Percentiles rank a stretch among this genome's conserved stretches.
These are phyloP conservation scores for Dryas alaskensis DNA, from an alignment of 306 rosid species.

Conservation along the genomic window DNA sequence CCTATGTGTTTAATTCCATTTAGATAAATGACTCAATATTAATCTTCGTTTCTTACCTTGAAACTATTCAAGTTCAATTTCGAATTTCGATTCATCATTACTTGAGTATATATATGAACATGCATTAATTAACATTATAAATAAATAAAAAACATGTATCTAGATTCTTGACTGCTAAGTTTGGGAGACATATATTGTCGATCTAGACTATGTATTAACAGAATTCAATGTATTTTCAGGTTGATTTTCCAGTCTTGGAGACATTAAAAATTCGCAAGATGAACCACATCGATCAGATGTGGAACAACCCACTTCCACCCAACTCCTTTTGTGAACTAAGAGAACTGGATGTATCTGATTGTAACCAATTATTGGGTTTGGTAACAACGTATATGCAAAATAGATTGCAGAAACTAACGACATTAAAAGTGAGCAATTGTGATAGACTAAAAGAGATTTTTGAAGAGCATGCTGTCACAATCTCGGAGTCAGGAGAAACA, in stretches of 20 bases:
- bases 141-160: too few relatives aligned
- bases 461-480: background rate
- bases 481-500: background rate
- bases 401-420: slow-evolving; percentile 7
- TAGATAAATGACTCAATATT: too few relatives aligned
- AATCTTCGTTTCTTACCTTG: too few relatives aligned
- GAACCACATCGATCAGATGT: background rate
- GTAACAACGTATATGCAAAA: background rate
- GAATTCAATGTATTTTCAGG: background rate
- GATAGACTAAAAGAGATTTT: background rate
- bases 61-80: too few relatives aligned
- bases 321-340: background rate
- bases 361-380: background rate
- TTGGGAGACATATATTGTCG: background rate
- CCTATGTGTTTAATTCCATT: too few relatives aligned
- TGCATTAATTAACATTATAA: too few relatives aligned
- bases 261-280: background rate
- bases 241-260: slow-evolving; percentile 2
- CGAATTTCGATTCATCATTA: too few relatives aligned
- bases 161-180: too few relatives aligned
- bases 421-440: accelerated
- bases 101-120: too few relatives aligned
- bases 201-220: background rate
- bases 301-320: background rate
- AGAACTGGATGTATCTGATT: background rate